Base-by-base conservation (phyloP, 2,329 filamentous ascomycete species). In the Neurospora sp. region DNA sequence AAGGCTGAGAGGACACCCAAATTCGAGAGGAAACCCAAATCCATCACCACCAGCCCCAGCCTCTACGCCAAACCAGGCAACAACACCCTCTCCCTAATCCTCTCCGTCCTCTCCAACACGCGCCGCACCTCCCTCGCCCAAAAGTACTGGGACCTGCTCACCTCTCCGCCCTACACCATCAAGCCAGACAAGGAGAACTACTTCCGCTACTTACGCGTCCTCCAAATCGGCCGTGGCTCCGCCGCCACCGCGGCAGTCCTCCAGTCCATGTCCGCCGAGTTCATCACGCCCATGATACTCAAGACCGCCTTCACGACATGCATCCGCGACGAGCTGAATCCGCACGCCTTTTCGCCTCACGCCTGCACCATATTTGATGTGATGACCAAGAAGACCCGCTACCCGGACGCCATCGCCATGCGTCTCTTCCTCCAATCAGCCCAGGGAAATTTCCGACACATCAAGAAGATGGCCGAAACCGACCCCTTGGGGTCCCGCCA, bases 131-230 rank as follows among this genome's bases (percentile, higher is more conserved):
- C 85, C 15, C 80, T 86, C n/a, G 91, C 89, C n/a, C 80, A 86
- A 68, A 84, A 84, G 39, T 98, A 97, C 79, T 98, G 94, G 94
- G 82, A 90, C 19, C 77, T 90, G 6, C 82, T 97, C 70, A 91
- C 90, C 7, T 78, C 83, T 1, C 79, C 84, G 13, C 23, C 28
- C 2, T 85, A 88, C 77, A 80, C 81, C n/a, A 80, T 97, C 71
- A 77, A 82, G 2, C 93, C 95, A 0, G 94, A 97, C 77, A 76
- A 82, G 9, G 85, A 89, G 73, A 93, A 93, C 77, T 91, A 90
- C 80, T 83, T 89, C 73, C 82, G 84, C 73, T 89, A 93, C 75
- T 83, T 97, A 17, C 86, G 87, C 68, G 79, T 92, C 58, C 84
- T 96, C 42, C 87, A 89, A 68, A 78, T 85, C 40, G 88, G 87